A percentile compares a stretch with the other conserved stretches of the same genome.
These are phyloP conservation scores for Aspergillus fumigatus DNA, from an alignment of 2,329 filamentous ascomycete species.

Conservation along the genomic window DNA sequence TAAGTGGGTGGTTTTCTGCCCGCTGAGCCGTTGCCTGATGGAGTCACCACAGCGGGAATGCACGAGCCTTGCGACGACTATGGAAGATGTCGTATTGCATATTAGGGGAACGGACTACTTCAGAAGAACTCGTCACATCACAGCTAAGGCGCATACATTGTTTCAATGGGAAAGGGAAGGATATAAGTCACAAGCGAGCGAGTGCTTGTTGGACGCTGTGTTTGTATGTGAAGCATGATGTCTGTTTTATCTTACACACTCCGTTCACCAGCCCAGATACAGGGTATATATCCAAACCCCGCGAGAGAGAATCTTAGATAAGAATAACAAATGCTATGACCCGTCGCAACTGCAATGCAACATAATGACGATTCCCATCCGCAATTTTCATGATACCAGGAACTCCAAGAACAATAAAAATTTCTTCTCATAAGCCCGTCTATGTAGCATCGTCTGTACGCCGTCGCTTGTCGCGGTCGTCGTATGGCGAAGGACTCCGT, in stretches of 20 bases:
- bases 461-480: slow-evolving; percentile 40
- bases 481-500: slow-evolving; percentile 40
- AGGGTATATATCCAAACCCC: not conserved
- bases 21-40: not conserved
- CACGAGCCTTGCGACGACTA: not conserved
- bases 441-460: slow-evolving; percentile 28
- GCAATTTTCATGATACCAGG: slow-evolving; percentile 14
- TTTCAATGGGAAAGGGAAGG: not conserved
- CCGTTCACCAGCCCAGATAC: not conserved
- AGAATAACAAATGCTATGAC: not conserved
- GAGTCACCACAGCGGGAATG: not conserved
- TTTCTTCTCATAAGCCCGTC: slow-evolving; percentile 2
- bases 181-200: not conserved
- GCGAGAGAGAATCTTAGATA: not conserved
- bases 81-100: not conserved
- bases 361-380: slow-evolving; percentile 12
- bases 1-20: slow-evolving; percentile 14
- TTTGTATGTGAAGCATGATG: slow-evolving; percentile 1
- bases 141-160: not conserved
- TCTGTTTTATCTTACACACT: not conserved
- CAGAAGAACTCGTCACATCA: not conserved
- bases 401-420: slow-evolving; percentile 17
- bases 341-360: slow-evolving; percentile 9
- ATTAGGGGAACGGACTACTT: not conserved
- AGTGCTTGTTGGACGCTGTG: not conserved